phyloP scores from a whole-genome alignment of 2,329 filamentous ascomycete species.

The Aspergillus ustus region DNA sequence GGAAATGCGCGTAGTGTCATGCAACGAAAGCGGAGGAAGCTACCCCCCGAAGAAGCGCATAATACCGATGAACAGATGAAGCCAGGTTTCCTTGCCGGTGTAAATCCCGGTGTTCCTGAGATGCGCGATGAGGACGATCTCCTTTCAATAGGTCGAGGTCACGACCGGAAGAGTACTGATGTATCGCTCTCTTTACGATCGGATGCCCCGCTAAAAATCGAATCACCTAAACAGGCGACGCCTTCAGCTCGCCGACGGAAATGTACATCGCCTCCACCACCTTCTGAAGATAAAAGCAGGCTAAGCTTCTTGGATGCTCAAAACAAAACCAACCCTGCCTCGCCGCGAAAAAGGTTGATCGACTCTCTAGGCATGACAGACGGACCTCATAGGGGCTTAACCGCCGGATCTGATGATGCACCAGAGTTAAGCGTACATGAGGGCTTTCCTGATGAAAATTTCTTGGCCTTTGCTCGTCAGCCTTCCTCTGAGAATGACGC shows the following conservation, averaged over 20 bases:
- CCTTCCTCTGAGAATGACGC: background rate
- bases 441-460: background rate
- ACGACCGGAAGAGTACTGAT: background rate
- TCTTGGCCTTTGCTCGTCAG: background rate
- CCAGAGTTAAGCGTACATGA: background rate
- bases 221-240: background rate
- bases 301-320: background rate
- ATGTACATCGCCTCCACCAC: background rate
- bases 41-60: background rate
- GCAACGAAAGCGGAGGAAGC: conserved; percentile 20
- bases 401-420: background rate
- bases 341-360: conserved; percentile 39
- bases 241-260: background rate
- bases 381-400: background rate
- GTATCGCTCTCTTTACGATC: background rate
- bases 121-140: background rate
- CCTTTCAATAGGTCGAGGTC: background rate
- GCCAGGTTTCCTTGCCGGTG: background rate
- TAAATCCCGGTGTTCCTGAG: background rate
- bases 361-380: conserved; percentile 36
- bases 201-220: background rate
- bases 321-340: conserved; percentile 3
- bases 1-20: background rate
- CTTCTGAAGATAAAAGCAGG: background rate
- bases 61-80: background rate